Conservation (phyloP, 352 stramenopile species). For the Phytophthora sansomeana region DNA sequence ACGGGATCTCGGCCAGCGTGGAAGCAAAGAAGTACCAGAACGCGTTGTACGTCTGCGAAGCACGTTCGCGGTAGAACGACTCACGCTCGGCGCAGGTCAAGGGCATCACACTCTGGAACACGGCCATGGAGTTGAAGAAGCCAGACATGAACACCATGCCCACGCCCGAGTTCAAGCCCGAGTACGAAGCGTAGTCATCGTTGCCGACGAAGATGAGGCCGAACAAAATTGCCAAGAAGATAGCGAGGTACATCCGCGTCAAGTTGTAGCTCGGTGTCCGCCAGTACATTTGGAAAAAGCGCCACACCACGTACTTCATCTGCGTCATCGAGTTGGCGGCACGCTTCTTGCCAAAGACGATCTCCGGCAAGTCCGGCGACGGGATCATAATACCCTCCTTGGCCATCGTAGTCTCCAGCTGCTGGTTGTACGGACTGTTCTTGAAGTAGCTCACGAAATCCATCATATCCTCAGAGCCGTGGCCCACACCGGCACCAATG, state of each 20-base stretch:
- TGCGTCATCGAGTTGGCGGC: constrained; percentile 27
- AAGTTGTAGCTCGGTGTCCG: constrained; percentile 75
- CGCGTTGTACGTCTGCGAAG: constrained; percentile 89
- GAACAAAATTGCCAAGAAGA: constrained; percentile 76
- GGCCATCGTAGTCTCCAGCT: constrained; percentile 6
- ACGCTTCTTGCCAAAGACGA: constrained; percentile 39
- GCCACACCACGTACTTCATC: constrained; percentile 25
- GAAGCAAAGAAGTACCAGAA: constrained; percentile 82
- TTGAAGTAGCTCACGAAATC: constrained; percentile 29
- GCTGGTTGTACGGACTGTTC: constrained; percentile 6
- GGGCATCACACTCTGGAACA: constrained; percentile 64
- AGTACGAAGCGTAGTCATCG: constrained; percentile 37
- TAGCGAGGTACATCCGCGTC: constrained; percentile 57
- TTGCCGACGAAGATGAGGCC: constrained; percentile 59
- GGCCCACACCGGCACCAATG: constrained; percentile 52
- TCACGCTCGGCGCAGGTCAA: constrained; percentile 76
- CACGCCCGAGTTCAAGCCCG: constrained; percentile 41
- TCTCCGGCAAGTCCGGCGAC: constrained; percentile 22
- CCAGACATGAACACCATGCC: constrained; percentile 80
- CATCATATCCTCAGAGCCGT: background rate
- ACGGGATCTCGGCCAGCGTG: constrained; percentile 80
- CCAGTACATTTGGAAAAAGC: constrained; percentile 45
- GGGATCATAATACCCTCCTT: constrained; percentile 29
- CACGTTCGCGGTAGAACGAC: constrained; percentile 86
- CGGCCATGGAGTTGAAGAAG: constrained; percentile 61